Evolutionary conservation across 2,329 filamentous ascomycete genomes (phyloP).

Genomic region (Paraphaeosphaeria minitans): DNA sequence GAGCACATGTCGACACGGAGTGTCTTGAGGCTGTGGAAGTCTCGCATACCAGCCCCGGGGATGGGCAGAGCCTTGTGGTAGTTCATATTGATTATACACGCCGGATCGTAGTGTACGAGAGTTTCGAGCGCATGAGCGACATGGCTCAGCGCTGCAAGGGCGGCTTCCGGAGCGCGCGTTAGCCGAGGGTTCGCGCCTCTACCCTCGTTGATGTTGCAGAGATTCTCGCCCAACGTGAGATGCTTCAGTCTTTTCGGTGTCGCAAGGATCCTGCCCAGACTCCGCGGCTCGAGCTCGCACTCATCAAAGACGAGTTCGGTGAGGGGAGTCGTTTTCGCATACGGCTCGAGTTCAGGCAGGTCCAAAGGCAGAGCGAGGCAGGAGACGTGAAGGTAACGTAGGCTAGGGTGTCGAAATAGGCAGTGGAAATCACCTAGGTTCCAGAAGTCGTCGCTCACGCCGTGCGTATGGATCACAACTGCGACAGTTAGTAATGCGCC

Average conservation of each 20-base stretch:
- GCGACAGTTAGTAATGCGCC: conserved; percentile 4
- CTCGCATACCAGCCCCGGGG: conserved; percentile 35
- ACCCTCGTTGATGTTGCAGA: conserved; percentile 27
- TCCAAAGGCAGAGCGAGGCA: conserved; percentile 32
- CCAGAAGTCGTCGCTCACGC: conserved; percentile 39
- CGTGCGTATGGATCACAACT: conserved; percentile 44
- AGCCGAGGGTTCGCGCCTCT: conserved; percentile 22
- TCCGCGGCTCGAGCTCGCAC: conserved; percentile 35
- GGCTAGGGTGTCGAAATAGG: conserved; percentile 42
- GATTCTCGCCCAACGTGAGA: conserved; percentile 43
- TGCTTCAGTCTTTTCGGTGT: conserved; percentile 37
- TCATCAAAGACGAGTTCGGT: conserved; percentile 43
- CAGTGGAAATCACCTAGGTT: conserved; percentile 37
- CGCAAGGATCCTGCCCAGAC: conserved; percentile 31
- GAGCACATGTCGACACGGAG: conserved; percentile 39
- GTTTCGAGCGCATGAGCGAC: conserved; percentile 41
- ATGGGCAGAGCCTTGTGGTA: conserved; percentile 23
- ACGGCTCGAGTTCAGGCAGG: conserved; percentile 27
- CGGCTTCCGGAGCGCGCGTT: conserved; percentile 18
- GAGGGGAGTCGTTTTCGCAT: conserved; percentile 33
- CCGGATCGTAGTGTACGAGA: conserved; percentile 35
- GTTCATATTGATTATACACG: conserved; percentile 22
- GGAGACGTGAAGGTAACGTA: conserved; percentile 40
- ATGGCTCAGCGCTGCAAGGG: conserved; percentile 31
- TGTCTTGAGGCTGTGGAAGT: conserved; percentile 36